Base-by-base conservation (phyloP, 352 stramenopile species). In the Globisporangium ultimum region DNA sequence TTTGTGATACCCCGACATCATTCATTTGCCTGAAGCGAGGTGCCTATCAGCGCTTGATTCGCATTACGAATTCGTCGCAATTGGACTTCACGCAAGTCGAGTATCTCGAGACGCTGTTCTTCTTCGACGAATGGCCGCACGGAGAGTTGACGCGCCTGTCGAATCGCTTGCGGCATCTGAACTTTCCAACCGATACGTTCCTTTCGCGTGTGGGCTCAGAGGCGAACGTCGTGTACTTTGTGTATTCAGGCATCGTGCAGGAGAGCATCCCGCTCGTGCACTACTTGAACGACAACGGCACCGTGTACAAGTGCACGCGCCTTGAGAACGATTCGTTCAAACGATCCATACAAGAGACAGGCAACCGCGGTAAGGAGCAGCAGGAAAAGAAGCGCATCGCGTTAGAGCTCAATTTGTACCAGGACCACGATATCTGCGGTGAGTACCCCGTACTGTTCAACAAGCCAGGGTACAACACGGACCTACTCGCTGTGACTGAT, bases 11-110 rank as follows among this genome's bases (percentile, higher is more conserved):
- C 0, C 42, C 76, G 3, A 92, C 82, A 22, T 89, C 80, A n/a
- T 93, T 93, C 55, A 93, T 93, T 53, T 93, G 84, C 53, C 69
- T 93, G 22, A 93, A 93, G 48, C 77, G 84, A 56, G 82, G 69
- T 36, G 71, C 82, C n/a, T 94, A 94, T 67, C 84, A 94, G 58
- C 82, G 84, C 0, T 61, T 94, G 2, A 88, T 92, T 18, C 84
- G 84, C 3, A 87, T 91, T 43, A 89, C 77, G 2, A 92, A 94
- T 55, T 91, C 83, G 18, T 83, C 77, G 28, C 76, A 89, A 28
- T 67, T 94, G 15, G 81, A 90, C 45, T 94, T 92, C 28, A 94
- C 84, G 2, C 80, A 87, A 51, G 72, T 85, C n/a, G 84, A 93
- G 60, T 91, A 88, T 46, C 67, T 93, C 24, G 79, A 93, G 57